phyloP scores from a whole-genome alignment of 345 rosid genomes.

The Lepidium africanum region DNA sequence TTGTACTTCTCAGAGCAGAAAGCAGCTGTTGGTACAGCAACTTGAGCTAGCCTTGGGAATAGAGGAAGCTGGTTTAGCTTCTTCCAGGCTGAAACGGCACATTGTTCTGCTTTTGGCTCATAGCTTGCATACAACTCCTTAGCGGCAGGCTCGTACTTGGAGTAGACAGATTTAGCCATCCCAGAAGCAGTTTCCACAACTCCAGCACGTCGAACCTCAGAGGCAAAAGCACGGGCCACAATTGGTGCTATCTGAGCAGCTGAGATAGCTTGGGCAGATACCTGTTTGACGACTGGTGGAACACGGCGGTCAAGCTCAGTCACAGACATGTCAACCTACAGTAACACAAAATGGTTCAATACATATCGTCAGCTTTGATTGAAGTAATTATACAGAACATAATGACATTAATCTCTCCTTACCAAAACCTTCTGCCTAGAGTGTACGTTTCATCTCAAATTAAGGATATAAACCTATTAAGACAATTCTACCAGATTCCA shows the following conservation, averaged over 20 bases:
- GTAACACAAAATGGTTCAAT: neutral
- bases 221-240: conserved; percentile 51
- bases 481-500: neutral
- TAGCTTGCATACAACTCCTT: conserved; percentile 66
- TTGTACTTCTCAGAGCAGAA: conserved; percentile 80
- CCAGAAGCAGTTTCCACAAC: conserved; percentile 67
- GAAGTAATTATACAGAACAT: neutral
- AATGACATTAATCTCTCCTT: neutral
- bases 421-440: neutral
- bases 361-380: neutral
- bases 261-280: conserved; percentile 58
- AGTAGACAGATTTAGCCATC: conserved; percentile 56
- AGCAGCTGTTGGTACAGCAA: conserved; percentile 70
- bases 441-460: neutral
- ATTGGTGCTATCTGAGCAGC: conserved; percentile 66
- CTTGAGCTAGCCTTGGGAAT: conserved; percentile 71
- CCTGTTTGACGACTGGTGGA: conserved; percentile 67
- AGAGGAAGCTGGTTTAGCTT: conserved; percentile 72
- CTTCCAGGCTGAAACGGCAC: conserved; percentile 76
- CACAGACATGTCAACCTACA: conserved; percentile 72
- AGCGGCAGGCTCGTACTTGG: conserved; percentile 68
- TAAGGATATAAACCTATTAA: neutral
- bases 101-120: conserved; percentile 82
- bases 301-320: conserved; percentile 52
- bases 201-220: conserved; percentile 63